Conservation (phyloP, 2,329 filamentous ascomycete species). For the Cytospora schulzeri region DNA sequence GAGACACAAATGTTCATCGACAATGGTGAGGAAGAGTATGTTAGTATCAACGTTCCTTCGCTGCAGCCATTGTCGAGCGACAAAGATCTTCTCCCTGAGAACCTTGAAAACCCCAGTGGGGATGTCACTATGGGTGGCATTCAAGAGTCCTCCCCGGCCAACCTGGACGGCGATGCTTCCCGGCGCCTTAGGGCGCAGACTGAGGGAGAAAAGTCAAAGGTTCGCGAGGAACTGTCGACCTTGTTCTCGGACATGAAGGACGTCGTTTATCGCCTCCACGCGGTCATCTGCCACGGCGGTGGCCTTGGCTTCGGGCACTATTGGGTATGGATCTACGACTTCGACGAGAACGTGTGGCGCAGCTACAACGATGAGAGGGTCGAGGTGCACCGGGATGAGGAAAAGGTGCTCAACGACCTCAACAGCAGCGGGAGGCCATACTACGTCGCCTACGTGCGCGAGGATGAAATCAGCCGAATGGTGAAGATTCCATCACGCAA, state of each 20-base stretch:
- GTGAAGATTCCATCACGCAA: slow-evolving; percentile 29
- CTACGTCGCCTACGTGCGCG: slow-evolving; percentile 40
- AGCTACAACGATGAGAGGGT: slow-evolving; percentile 93
- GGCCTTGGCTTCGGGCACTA: slow-evolving; percentile 80
- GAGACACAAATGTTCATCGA: slow-evolving; percentile 20
- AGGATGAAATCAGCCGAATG: slow-evolving; percentile 33
- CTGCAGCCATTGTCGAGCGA: slow-evolving; percentile 35
- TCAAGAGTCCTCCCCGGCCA: not conserved
- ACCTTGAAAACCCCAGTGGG: not conserved
- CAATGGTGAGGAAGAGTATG: slow-evolving; percentile 26
- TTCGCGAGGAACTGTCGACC: slow-evolving; percentile 39
- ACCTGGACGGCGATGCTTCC: slow-evolving; percentile 15
- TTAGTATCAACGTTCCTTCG: slow-evolving; percentile 28
- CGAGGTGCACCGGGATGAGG: slow-evolving; percentile 64
- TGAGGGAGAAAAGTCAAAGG: slow-evolving; percentile 11
- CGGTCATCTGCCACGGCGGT: slow-evolving; percentile 89
- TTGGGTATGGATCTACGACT: slow-evolving; percentile 95
- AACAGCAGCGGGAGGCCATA: slow-evolving; percentile 70
- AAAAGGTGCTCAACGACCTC: slow-evolving; percentile 69
- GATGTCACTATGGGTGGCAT: slow-evolving; percentile 8
- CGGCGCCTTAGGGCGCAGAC: slow-evolving; percentile 16
- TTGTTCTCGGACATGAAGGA: slow-evolving; percentile 66
- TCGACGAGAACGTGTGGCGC: slow-evolving; percentile 78
- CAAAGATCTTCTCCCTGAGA: slow-evolving; percentile 37
- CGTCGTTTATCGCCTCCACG: slow-evolving; percentile 80